A percentile compares a stretch with the other conserved stretches of the same genome.
Evolutionary conservation across 441 rosid genomes (phyloP).

Genomic region (Geranium incanum): DNA sequence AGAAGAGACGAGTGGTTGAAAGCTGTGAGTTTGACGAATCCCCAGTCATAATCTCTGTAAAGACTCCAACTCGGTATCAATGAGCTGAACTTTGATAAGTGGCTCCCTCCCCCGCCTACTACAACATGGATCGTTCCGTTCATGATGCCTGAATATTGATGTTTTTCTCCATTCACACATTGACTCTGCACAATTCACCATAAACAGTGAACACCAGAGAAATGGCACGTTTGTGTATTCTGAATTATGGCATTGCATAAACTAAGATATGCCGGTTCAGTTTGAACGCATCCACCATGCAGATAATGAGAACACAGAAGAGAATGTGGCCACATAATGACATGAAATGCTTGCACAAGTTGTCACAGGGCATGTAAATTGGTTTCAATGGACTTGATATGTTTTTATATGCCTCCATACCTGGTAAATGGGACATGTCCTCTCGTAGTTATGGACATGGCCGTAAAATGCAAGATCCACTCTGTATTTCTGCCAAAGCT

Average conservation of each 20-base stretch:
- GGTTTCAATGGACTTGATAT: neutral
- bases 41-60: conserved; percentile 61
- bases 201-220: neutral
- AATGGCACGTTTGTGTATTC: neutral
- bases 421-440: conserved; percentile 56
- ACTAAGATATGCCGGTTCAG: neutral
- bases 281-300: neutral
- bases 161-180: conserved; percentile 47
- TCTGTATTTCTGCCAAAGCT: conserved; percentile 88
- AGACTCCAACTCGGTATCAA: conserved; percentile 61
- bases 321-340: neutral
- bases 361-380: neutral
- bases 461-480: conserved; percentile 92
- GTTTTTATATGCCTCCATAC: conserved; percentile 22
- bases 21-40: conserved; percentile 78
- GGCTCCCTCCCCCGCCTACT: conserved; percentile 78
- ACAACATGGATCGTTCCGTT: conserved; percentile 83
- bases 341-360: neutral
- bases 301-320: too few relatives aligned
- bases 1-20: conserved; percentile 62
- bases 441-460: conserved; percentile 49
- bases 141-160: conserved; percentile 56
- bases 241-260: neutral
- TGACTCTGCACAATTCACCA: conserved; percentile 41
- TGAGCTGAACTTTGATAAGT: conserved; percentile 48